Conservation (phyloP, 306 rosid species). For the Albizia julibrissin region DNA sequence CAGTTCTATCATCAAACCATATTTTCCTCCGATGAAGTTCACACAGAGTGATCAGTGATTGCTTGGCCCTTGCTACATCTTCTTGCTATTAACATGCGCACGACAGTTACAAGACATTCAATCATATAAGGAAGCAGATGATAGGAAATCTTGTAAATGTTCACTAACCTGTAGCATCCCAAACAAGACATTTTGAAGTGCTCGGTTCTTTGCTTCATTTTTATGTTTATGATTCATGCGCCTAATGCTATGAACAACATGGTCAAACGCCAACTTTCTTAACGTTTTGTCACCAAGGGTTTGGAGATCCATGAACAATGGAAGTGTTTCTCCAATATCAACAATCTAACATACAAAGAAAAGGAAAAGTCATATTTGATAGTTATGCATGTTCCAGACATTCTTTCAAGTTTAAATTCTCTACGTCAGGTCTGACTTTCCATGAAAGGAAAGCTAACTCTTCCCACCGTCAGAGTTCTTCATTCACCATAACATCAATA, state of each 20-base stretch:
- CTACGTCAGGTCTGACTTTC: not conserved
- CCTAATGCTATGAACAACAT: conserved; percentile 70
- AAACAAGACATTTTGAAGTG: conserved; percentile 75
- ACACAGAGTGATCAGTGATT: conserved; percentile 66
- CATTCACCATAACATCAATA: not conserved
- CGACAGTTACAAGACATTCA: not conserved
- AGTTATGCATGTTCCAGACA: not conserved
- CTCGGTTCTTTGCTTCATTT: conserved; percentile 74
- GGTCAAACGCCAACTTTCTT: conserved; percentile 62
- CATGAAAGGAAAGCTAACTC: no score
- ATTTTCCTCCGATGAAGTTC: conserved; percentile 77
- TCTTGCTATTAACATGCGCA: conserved; percentile 54
- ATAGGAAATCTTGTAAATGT: not conserved
- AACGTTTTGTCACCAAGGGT: conserved; percentile 59
- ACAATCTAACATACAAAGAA: conserved; percentile 43
- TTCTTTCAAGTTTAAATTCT: not conserved
- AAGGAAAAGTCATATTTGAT: not conserved
- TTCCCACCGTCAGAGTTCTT: not conserved
- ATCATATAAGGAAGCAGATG: not conserved
- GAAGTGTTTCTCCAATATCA: conserved; percentile 57
- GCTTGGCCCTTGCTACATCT: conserved; percentile 74
- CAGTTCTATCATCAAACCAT: conserved; percentile 91
- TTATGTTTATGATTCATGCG: conserved; percentile 78
- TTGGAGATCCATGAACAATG: conserved; percentile 86
- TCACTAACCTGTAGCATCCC: conserved; percentile 63